phyloP scores from a whole-genome alignment of 352 stramenopile genomes.

The Phytopythium helicoides region DNA sequence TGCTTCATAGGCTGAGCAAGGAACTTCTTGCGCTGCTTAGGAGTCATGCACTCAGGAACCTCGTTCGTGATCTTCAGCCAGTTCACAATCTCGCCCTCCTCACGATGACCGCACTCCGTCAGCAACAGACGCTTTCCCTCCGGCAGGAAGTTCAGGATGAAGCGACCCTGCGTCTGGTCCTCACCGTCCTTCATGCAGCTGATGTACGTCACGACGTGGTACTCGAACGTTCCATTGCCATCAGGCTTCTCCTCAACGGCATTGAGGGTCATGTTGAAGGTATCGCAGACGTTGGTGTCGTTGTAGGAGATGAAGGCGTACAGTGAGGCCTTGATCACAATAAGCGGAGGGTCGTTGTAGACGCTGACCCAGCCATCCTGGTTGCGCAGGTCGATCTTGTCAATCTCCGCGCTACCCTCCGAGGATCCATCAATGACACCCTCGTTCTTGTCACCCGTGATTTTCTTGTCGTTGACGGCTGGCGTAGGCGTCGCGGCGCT shows the following conservation, averaged over 20 bases:
- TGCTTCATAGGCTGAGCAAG: too few species aligned
- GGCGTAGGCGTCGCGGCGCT: slow-evolving; percentile 6
- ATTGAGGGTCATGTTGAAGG: slow-evolving; percentile 87
- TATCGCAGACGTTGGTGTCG: too few species aligned
- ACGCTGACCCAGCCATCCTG: slow-evolving; percentile 75
- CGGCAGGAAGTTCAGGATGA: slow-evolving; percentile 84
- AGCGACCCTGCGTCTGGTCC: slow-evolving; percentile 73
- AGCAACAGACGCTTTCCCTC: slow-evolving; percentile 76
- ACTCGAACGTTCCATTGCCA: slow-evolving; percentile 66
- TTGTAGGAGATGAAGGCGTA: too few species aligned
- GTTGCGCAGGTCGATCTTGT: slow-evolving; percentile 82
- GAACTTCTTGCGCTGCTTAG: too few species aligned
- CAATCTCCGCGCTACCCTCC: slow-evolving; percentile 76
- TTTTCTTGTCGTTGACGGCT: too few species aligned
- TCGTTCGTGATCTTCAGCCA: too few species aligned
- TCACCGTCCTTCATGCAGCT: slow-evolving; percentile 78
- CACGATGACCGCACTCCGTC: too few species aligned
- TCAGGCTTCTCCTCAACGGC: slow-evolving; percentile 79
- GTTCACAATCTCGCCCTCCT: too few species aligned
- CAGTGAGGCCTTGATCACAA: slow-evolving; percentile 82
- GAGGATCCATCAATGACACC: slow-evolving; percentile 77
- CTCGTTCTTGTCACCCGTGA: too few species aligned
- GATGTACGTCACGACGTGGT: slow-evolving; percentile 85
- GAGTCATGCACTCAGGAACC: too few species aligned
- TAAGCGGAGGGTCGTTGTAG: slow-evolving; percentile 73